A percentile compares a stretch with the other conserved stretches of the same genome.
Evolutionary conservation across 2,329 filamentous ascomycete species (phyloP).

Genomic region (Massarina eburnea): DNA sequence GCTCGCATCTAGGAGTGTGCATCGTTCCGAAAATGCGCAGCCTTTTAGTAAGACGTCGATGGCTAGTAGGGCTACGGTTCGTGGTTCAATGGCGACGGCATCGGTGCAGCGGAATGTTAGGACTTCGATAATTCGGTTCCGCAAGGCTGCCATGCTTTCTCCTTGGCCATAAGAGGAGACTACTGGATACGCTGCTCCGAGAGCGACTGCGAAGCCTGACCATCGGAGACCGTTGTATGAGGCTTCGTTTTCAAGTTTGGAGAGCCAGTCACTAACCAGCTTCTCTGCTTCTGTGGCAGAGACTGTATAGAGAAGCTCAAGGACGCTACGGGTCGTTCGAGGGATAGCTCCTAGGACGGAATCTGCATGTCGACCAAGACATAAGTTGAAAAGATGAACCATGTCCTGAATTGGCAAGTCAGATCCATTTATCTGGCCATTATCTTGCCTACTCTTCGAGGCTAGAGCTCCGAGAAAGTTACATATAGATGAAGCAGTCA

Average conservation of each 20-base stretch:
- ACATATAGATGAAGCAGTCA: conserved; percentile 64
- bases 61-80: conserved; percentile 46
- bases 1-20: conserved; percentile 7
- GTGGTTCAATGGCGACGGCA: conserved; percentile 46
- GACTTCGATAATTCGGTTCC: conserved; percentile 32
- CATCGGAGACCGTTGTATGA: conserved; percentile 45
- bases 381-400: conserved; percentile 31
- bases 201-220: conserved; percentile 48
- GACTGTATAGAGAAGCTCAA: conserved; percentile 19
- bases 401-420: conserved; percentile 19
- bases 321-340: conserved; percentile 19
- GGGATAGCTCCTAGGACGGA: conserved; percentile 35
- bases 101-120: conserved; percentile 41
- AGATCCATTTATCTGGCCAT: conserved; percentile 5
- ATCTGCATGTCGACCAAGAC: conserved; percentile 39
- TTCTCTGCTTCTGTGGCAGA: conserved; percentile 12
- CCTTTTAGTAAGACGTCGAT: conserved; percentile 38
- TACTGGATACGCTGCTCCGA: conserved; percentile 43
- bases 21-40: conserved; percentile 1
- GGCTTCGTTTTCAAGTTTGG: conserved; percentile 36
- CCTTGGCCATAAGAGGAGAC: conserved; percentile 5
- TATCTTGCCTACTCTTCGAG: conserved; percentile 12
- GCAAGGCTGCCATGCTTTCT: conserved; percentile 9
- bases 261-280: conserved; percentile 33
- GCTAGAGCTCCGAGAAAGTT: conserved; percentile 51